These are phyloP conservation scores for Macrocybe gigantea DNA, from an alignment of 768 basidiomycete genomes.

Conservation along the genomic window DNA sequence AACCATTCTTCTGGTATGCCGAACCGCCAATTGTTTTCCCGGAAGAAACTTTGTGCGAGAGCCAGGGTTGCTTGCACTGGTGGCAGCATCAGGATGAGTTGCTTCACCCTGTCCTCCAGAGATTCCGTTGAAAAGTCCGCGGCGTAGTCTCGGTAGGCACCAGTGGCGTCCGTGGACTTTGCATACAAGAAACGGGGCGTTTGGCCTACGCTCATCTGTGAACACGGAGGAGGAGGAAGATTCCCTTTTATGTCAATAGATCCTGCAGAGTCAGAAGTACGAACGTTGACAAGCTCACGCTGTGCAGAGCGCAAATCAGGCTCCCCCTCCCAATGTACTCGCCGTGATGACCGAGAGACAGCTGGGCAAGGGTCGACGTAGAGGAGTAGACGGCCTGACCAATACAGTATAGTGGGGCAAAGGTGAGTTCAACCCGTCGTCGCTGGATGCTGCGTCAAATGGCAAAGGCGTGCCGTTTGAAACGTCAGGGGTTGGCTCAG, in stretches of 20 bases:
- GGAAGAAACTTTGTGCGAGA: conserved; percentile 37
- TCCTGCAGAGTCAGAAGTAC: neutral
- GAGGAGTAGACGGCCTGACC: conserved; percentile 31
- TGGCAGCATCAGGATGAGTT: conserved; percentile 29
- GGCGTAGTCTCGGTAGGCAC: conserved; percentile 17
- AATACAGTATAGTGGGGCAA: conserved; percentile 14
- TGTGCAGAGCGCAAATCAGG: conserved; percentile 39
- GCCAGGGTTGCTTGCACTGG: conserved; percentile 22
- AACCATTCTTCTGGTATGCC: conserved; percentile 48
- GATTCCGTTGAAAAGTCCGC: conserved; percentile 16
- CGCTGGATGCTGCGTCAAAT: neutral
- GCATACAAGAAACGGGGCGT: conserved; percentile 32
- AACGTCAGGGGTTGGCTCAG: conserved; percentile 7
- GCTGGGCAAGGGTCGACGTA: conserved; percentile 34
- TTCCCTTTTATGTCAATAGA: neutral
- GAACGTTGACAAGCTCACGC: conserved; percentile 21
- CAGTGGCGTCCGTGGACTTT: conserved; percentile 31
- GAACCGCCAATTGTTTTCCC: conserved; percentile 43
- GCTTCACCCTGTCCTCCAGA: conserved; percentile 17
- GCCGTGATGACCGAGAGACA: conserved; percentile 40
- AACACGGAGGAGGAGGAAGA: conserved; percentile 2
- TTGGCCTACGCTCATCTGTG: conserved; percentile 29
- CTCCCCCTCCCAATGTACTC: conserved; percentile 47
- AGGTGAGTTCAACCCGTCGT: conserved; percentile 8
- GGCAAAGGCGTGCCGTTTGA: neutral